These are phyloP conservation scores for Phialophora expanda DNA, from an alignment of 2,329 filamentous ascomycete genomes.

Conservation along the genomic window DNA sequence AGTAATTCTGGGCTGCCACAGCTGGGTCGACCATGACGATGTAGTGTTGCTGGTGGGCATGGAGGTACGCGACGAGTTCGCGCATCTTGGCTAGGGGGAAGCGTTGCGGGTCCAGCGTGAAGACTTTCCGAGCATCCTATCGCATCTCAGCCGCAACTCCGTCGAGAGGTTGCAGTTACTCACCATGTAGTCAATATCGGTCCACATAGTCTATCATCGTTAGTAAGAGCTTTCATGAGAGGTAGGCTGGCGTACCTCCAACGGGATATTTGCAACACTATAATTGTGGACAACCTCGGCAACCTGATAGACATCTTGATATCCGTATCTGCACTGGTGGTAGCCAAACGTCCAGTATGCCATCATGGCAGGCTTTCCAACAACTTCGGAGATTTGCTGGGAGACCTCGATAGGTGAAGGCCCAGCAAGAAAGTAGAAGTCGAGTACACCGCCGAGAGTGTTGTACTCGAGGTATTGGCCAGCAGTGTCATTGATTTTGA, in stretches of 20 bases:
- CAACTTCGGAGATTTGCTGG: conserved; percentile 64
- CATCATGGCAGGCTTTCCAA: conserved; percentile 64
- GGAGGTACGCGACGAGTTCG: conserved; percentile 69
- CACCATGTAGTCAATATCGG: conserved; percentile 40
- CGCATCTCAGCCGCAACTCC: conserved; percentile 11
- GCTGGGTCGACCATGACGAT: conserved; percentile 75
- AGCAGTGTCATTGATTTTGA: conserved; percentile 70
- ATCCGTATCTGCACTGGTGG: conserved; percentile 69
- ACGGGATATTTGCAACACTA: conserved; percentile 49
- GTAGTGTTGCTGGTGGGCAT: conserved; percentile 70
- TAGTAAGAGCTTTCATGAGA: not conserved
- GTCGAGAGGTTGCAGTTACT: conserved; percentile 13
- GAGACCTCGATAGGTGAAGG: conserved; percentile 64
- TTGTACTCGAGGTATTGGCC: conserved; percentile 79
- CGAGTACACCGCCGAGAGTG: conserved; percentile 74
- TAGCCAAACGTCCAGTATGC: conserved; percentile 68
- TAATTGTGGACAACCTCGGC: conserved; percentile 53
- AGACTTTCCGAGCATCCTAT: conserved; percentile 39
- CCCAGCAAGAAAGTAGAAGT: conserved; percentile 70
- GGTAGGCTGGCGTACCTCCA: conserved; percentile 34
- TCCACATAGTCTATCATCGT: conserved; percentile 49
- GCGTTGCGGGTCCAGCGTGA: conserved; percentile 47
- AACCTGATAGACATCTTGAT: conserved; percentile 56
- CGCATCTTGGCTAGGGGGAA: conserved; percentile 59
- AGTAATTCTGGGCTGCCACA: conserved; percentile 56